Evolutionary conservation across 2,329 filamentous ascomycete genomes (phyloP), one percentile per base, ranked within the genome.

Genomic region (Colletotrichum godetiae): DNA sequence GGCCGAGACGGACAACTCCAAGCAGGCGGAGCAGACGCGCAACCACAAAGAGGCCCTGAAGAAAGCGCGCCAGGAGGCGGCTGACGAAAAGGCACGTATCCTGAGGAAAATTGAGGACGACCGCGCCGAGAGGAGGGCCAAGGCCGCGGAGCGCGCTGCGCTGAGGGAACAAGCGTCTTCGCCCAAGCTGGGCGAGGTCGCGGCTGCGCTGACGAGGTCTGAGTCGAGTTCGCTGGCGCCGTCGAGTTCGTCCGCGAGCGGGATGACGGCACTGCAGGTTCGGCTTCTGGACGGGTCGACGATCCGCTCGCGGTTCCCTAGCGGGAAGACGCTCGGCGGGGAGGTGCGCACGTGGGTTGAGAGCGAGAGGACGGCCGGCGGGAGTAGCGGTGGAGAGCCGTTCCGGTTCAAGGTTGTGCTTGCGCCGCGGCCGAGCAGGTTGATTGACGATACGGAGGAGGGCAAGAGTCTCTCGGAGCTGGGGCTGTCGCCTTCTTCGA

Each of bases 341-440:
- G 89, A 94, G 56, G 92, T 98, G 1, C 89, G 96, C 8, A 83
- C 86, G 7, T 98, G 95, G 94, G 88, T 98, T 8, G 93, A 96
- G 67, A 85, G 88, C 69, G 86, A 89, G 46, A 86, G 90, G 74
- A 85, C 81, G 12, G 88, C 90, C 53, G 88, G 88, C 56, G 88
- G 88, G 24, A 52, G 46, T 55, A 52, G 46, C 60, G 85, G 46
- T 33, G 85, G 87, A 35, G 81, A 86, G 13, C 94, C 95, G 0
- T 98, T 95, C 81, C 93, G 89, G 13, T 95, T 98, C 84, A 95
- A 95, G 79, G 91, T 97, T 60, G 92, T 98, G 46, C 87, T 97
- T 2, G 92, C 93, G 0, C 95, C 95, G 0, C 84, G 91, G 24
- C 94, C 95, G 1, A 97, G 92, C 80, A 91, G 90, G 75, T 90